Evolutionary conservation across 306 rosid genomes (phyloP).

Genomic region (Mucuna pruriens): DNA sequence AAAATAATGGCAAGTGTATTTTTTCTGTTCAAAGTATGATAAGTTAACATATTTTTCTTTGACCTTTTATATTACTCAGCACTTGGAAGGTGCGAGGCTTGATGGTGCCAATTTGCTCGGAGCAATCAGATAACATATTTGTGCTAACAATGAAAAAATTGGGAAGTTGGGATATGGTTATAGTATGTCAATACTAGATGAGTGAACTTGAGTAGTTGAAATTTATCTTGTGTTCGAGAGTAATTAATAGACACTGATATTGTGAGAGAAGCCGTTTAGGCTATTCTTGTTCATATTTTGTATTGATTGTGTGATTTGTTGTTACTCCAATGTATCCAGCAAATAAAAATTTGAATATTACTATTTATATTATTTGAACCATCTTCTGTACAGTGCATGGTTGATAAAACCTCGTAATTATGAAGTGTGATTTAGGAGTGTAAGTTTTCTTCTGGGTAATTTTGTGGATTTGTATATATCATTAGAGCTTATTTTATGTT

Average conservation of each 20-base stretch:
- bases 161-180: not conserved
- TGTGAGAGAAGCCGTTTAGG: conserved; percentile 30
- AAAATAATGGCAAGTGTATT: not conserved
- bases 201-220: conserved; percentile 30
- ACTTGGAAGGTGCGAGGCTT: conserved; percentile 87
- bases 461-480: not conserved
- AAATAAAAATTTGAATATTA: conserved; percentile 22
- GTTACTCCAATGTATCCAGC: conserved; percentile 7
- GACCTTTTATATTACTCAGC: conserved; percentile 45
- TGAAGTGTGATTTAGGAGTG: not conserved
- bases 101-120: conserved; percentile 92
- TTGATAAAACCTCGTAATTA: conserved; percentile 21
- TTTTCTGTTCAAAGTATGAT: not conserved
- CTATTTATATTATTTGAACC: conserved; percentile 28
- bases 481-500: not conserved
- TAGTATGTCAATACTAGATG: conserved; percentile 12
- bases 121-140: conserved; percentile 64
- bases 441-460: not conserved
- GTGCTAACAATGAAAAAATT: too few relatives aligned
- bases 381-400: conserved; percentile 16
- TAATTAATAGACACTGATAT: too few relatives aligned
- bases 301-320: conserved; percentile 29
- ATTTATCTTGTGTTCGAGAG: not conserved
- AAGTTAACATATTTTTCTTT: not conserved
- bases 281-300: conserved; percentile 32